Base-by-base conservation (phyloP, 306 rosid species). In the Crataegus laevigata region DNA sequence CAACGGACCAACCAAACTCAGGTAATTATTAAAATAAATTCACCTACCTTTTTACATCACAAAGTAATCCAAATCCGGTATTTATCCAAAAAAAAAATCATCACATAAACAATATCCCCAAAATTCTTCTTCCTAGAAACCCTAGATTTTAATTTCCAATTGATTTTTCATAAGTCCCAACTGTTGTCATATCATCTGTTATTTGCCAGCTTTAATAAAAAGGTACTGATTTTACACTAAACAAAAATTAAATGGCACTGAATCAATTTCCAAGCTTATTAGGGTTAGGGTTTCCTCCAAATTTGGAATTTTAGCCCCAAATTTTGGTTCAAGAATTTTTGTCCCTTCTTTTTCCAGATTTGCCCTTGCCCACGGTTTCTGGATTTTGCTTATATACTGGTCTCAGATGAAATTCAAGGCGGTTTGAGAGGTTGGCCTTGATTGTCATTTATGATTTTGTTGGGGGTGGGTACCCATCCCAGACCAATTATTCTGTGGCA, bases 341-440 rank as follows among this genome's bases (percentile, higher is more conserved):
- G 43, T n/a, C 25, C 60, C 28, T 1, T n/a, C 28, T 69, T 71
- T 21, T 78, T 66, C 84, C 90, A 14, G 75, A 81, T 84, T 76
- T 86, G 66, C 90, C 84, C 90, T 74, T 76, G 68, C 69, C 28
- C 78, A 72, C 75, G 3, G 52, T 26, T 50, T 68, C 17, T 84
- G 82, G 66, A 47, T 34, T 66, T 64, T 21, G 11, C 22, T 12
- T 61, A 25, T 13, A 54, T 65, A 18, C 50, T 6, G 18, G 36
- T 22, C 67, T 64, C 78, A 19, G 77, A 68, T 60, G 72, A 59
- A 54, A 36, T 69, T 78, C 61, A 24, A 19, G 34, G 24, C 29
- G 17, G 58, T 69, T 69, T 73, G 76, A 29, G 38, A 45, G 42
- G 64, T 50, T 64, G 82, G 76, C 71, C 73, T 74, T 78, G 80